Evolutionary conservation across 768 basidiomycete species (phyloP), one percentile per base, ranked within the genome.

Genomic region (Boletus huronensis): DNA sequence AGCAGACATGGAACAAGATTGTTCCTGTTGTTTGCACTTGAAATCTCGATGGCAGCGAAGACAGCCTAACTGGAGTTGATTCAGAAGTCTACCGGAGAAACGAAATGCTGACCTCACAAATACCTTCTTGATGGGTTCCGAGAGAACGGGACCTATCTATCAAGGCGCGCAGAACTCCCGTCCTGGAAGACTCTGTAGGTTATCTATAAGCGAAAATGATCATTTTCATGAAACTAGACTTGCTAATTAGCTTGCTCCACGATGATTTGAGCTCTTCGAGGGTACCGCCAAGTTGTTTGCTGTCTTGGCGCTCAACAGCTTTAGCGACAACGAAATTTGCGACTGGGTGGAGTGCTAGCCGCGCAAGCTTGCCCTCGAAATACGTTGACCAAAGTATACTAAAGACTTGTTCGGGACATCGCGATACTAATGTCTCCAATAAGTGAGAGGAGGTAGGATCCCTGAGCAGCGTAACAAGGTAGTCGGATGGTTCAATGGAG

Each of bases 261-360:
- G 75, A 67, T 34, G 69, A 75, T 43, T 74, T 69, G 32, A 94
- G 74, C 63, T 93, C 90, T n/a, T 70, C 61, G 42, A 85, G 78
- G 16, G 82, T 76, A 6, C 72, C 75, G 1, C 69, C 67, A 32
- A 98, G 66, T 56, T 88, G 82, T 5, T 73, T 71, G 17, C 70
- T 74, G n/a, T 79, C 74, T 13, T 85, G 68, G 43, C 90, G 77
- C 47, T 82, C 82, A 26, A 95, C 59, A 0, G 87, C 89, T 67
- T 84, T 87, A 0, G 94, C 88, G 5, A 94, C 77, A 21, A 98
- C 94, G 63, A 93, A 99, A 66, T 98, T 99, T 13, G 91, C 93
- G 2, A 95, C 89, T 3, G 95, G 93, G 70, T 99, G 96, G 19
- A 79, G 75, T 17, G 88, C 85, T 28, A 97, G 75, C 53, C 87